Base-by-base conservation (phyloP, 192 early-diverging fungal genomes). In the Jimgerdemannia lactiflua region DNA sequence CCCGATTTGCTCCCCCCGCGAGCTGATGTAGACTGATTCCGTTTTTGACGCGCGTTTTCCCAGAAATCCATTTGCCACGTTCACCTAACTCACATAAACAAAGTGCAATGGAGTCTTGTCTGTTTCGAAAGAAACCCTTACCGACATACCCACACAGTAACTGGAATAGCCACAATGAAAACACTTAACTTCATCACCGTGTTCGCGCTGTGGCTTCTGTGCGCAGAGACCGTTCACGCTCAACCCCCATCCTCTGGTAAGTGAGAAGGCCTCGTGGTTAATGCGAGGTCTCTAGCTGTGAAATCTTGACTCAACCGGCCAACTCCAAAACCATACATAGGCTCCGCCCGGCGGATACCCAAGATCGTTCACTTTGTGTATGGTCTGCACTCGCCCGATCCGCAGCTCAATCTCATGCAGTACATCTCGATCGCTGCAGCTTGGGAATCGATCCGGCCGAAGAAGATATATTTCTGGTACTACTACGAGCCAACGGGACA, bases 281-380 rank as follows among this genome's bases (percentile, higher is more conserved):
- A 59, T 14, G 14, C 49, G 8, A 6, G 49, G 6, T 14, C 14
- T 59, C 49, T 14, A 6, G 49, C 49, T 14, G 2, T 14, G 49
- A 6, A 59, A 14, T 14, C 14, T 59, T 14, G 49, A 14, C 49
- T 14, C 49, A 59, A 59, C 2, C 49, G 49, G 49, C 49, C 49
- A 14, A 59, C 49, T 59, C 49, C 29, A 29, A 29, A 29, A 29
- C 29, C 29, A 1, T 29, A 29, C 29, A 29, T 29, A 29, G 29
- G 49, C 49, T 59, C 49, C 49, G 2, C 49, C 49, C 49, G 14
- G 49, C 49, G 49, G 49, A 59, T 68, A 41, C 67, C 67, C 8
- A 68, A 68, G 29, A 68, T 2, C 40, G 67, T 68, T 6, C 67
- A 68, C 18, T 68, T 68, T 68, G 67, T 68, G 29, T 68, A 68